Base-by-base conservation (phyloP, 139 green algal species). In the Gonium pectorale region DNA sequence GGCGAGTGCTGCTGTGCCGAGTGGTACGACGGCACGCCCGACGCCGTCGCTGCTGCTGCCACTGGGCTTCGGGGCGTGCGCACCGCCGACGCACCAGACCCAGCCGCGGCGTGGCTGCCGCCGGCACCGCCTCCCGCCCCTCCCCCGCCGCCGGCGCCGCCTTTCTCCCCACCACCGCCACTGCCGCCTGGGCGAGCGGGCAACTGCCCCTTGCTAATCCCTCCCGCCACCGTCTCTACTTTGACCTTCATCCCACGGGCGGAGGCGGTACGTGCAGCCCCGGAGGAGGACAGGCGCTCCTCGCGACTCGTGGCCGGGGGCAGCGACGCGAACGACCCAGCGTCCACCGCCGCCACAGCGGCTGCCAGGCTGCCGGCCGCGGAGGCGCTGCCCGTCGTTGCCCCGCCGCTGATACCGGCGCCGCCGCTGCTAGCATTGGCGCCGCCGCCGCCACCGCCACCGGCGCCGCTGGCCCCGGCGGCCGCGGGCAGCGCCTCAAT, bases 141-240 rank as follows among this genome's bases (percentile, higher is more conserved):
- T 52, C 35, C 27, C 26, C 46, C 41, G 31, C 3, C 67, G 0
- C 21, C 41, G 43, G 15, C 70, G 49, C 31, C 70, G 27, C 38
- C 26, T 29, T 6, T 43, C 29, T 17, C 71, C 17, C 1, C 17
- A 31, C 0, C 60, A 1, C 17, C 60, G 52, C 54, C 75, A 5
- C 75, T 21, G 8, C 60, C 43, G 27, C 44, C 56, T 35, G 46
- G 41, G 41, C 60, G 41, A 41, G 9, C 0, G 44, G 79, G 64
- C 49, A 85, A 29, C 46, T 85, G 79, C 0, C 79, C 79, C 64
- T 85, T 85, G 64, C 77, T 85, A 29, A 91, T 91, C 27, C 31
- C 44, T 21, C 88, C 88, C 0, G 43, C 60, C 13, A 91, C 72
- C 2, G 88, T 89, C 56, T 87, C 80, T 43, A 91, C 82, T 27